Percentiles rank a stretch among this genome's conserved stretches.
Evolutionary conservation across 2,329 filamentous ascomycete genomes (phyloP).

Genomic region (Sporothrix phasma): DNA sequence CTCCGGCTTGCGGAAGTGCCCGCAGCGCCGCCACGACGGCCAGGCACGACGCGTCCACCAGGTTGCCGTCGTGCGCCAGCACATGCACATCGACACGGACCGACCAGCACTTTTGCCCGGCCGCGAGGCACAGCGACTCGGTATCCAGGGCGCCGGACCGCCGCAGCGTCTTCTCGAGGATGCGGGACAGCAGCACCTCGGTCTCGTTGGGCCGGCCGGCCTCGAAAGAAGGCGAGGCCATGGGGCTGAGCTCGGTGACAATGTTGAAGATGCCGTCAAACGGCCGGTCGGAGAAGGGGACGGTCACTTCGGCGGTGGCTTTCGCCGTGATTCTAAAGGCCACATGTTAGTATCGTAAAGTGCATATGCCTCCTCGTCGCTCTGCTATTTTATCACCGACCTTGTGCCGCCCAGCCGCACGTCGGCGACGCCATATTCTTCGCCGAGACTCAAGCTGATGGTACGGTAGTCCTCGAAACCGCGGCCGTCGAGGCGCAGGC

Average conservation of each 20-base stretch:
- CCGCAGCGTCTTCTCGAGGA: conserved; percentile 89
- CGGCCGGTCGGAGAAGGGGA: conserved; percentile 76
- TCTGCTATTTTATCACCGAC: conserved; percentile 32
- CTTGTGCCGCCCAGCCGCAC: conserved; percentile 83
- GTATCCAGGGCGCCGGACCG: conserved; percentile 88
- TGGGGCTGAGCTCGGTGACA: conserved; percentile 79
- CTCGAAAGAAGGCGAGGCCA: conserved; percentile 86
- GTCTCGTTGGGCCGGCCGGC: conserved; percentile 72
- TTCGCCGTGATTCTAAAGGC: conserved; percentile 62
- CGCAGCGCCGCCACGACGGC: conserved; percentile 79
- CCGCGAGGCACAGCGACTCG: conserved; percentile 87
- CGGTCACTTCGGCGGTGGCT: conserved; percentile 78
- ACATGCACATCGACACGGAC: conserved; percentile 88
- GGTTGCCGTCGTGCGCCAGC: conserved; percentile 79
- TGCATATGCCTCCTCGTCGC: no score
- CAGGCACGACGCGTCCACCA: conserved; percentile 78
- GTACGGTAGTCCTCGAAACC: conserved; percentile 69
- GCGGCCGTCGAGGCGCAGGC: conserved; percentile 76
- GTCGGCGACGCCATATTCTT: conserved; percentile 84
- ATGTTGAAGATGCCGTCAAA: conserved; percentile 96
- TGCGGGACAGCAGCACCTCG: conserved; percentile 75
- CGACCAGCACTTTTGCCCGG: conserved; percentile 83
- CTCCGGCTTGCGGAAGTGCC: conserved; percentile 85
- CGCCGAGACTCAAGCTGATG: conserved; percentile 70
- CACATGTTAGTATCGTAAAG: background rate